Evolutionary conservation across 305 asterid genomes (phyloP).

Genomic region (Salvia sclarea): DNA sequence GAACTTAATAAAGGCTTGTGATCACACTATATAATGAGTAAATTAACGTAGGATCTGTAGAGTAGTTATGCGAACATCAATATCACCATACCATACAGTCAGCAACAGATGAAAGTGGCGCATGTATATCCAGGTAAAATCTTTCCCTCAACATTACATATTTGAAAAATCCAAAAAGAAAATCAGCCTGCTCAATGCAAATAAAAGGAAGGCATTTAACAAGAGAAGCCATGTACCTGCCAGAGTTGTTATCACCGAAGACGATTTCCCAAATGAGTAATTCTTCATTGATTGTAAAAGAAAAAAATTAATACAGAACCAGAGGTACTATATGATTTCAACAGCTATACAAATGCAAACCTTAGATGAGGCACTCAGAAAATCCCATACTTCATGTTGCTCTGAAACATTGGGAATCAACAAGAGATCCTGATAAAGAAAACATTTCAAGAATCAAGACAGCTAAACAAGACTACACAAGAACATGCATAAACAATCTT

Average conservation of each 20-base stretch:
- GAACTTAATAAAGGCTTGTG: not conserved
- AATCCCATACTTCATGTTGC: constrained; percentile 98
- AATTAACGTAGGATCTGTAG: constrained; percentile 1
- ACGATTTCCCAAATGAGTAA: constrained; percentile 80
- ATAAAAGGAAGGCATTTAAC: constrained; percentile 18
- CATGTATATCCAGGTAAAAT: not conserved
- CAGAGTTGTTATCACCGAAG: constrained; percentile 75
- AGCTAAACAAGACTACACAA: constrained; percentile 28
- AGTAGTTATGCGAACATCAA: constrained; percentile 22
- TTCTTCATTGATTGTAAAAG: constrained; percentile 50
- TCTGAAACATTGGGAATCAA: constrained; percentile 92
- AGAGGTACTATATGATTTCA: constrained; percentile 10
- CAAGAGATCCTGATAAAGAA: constrained; percentile 68
- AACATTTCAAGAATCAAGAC: constrained; percentile 28
- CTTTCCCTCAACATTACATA: constrained; percentile 1
- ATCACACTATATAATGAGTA: not conserved
- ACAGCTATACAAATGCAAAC: constrained; percentile 39
- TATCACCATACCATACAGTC: not conserved
- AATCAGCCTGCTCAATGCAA: not conserved
- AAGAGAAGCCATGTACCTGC: constrained; percentile 61
- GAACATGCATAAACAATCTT: not conserved
- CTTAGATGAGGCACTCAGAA: constrained; percentile 80
- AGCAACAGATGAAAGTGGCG: not conserved
- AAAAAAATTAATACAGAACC: constrained; percentile 32
- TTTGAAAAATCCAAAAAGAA: constrained; percentile 2